phyloP scores from a whole-genome alignment of 2,329 filamentous ascomycete species.

The Stagonosporopsis tanaceti region DNA sequence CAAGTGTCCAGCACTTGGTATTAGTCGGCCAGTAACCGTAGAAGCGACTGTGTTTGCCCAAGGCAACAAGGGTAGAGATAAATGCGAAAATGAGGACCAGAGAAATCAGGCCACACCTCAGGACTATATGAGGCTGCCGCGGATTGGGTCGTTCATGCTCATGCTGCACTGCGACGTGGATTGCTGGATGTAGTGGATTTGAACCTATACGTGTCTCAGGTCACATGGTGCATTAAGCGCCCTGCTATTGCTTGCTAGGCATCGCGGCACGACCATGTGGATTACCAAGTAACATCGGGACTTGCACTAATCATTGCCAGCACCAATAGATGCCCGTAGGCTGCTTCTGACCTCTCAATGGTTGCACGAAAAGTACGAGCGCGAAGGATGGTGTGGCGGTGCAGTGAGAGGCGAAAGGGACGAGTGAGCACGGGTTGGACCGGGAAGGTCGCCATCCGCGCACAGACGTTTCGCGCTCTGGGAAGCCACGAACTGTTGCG shows the following conservation, averaged over 20 bases:
- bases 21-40: slow-evolving; percentile 3
- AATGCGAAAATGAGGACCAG: slow-evolving; percentile 29
- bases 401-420: slow-evolving; percentile 8
- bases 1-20: slow-evolving; percentile 43
- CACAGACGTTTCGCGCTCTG: slow-evolving; percentile 12
- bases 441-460: slow-evolving; percentile 24
- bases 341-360: slow-evolving; percentile 9
- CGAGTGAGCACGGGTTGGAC: slow-evolving; percentile 9
- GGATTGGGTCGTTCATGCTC: slow-evolving; percentile 30
- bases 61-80: slow-evolving; percentile 32
- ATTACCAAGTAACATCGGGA: background rate
- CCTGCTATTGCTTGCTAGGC: slow-evolving; percentile 23
- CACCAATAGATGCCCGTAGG: slow-evolving; percentile 21
- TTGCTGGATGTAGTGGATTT: slow-evolving; percentile 36
- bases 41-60: slow-evolving; percentile 28
- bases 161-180: slow-evolving; percentile 41
- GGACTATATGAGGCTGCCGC: slow-evolving; percentile 41
- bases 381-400: slow-evolving; percentile 13
- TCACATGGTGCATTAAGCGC: slow-evolving; percentile 33
- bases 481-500: slow-evolving; percentile 1
- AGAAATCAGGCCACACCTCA: slow-evolving; percentile 42
- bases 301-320: slow-evolving; percentile 3
- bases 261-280: slow-evolving; percentile 2
- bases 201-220: slow-evolving; percentile 40
- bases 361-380: background rate